Evolutionary conservation across 768 basidiomycete species (phyloP), one percentile per base, ranked within the genome.

Genomic region (Trametes cinnabarina): DNA sequence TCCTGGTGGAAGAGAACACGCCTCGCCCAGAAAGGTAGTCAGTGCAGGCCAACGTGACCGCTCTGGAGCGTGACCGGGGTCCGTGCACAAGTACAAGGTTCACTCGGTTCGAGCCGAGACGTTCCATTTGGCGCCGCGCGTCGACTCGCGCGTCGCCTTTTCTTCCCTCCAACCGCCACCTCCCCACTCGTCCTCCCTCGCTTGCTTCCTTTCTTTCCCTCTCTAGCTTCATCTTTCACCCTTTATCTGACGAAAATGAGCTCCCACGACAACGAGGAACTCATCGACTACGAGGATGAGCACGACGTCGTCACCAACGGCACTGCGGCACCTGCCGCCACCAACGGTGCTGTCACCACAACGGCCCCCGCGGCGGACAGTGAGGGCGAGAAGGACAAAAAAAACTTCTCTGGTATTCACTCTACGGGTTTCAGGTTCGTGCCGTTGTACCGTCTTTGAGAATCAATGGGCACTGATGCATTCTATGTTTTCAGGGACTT

Each of bases 341-440:
- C 80, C 28, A 82, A 81, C 56, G 82, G 80, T 51, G 78, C 79
- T 59, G 71, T 76, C 56, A 70, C 76, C 42, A 74, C 77, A 37
- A 74, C 75, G 43, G 80, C 77, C 57, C 79, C 81, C 22, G 81
- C 74, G 43, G 84, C 77, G 59, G 86, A 82, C 37, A 74, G 73
- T 43, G 69, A 66, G 41, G 69, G 69, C 43, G 89, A 87, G 66
- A 92, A 90, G 74, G 90, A 92, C 67, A 93, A 94, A 82, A 96
- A 95, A 84, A 97, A 96, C 73, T 98, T 96, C 70, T 96, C 97
- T 60, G 97, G 97, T 28, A 98, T 99, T 68, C 97, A 99, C 80
- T 95, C 95, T n/a, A 99, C 97, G 62, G 97, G 97, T 57, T 99
- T 99, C 78, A 85, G 97, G 95, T 95, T 55, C 55, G 84, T 71